Percentiles rank a stretch among this genome's conserved stretches.
These are phyloP conservation scores for Pleurotus tuber-regium DNA, from an alignment of 768 basidiomycete genomes.

Conservation along the genomic window DNA sequence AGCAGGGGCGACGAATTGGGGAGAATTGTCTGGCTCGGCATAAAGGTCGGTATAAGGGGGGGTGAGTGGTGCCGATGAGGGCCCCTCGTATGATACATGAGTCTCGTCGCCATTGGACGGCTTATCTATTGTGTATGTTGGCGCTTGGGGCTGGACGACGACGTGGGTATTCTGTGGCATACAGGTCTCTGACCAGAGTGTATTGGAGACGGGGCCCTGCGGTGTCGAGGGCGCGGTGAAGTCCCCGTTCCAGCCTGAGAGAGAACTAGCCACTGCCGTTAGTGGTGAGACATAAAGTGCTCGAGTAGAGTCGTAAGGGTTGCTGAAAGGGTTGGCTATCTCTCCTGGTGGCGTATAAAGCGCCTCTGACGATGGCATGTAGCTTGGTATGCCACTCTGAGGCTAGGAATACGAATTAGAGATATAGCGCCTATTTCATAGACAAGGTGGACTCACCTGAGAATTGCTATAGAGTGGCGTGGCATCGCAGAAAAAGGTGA, in stretches of 20 bases:
- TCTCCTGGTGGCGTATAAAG: no score
- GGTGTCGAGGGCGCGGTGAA: constrained; percentile 7
- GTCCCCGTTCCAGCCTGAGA: constrained; percentile 8
- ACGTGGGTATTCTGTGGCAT: neutral
- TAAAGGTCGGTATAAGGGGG: neutral
- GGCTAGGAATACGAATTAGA: neutral
- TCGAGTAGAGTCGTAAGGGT: neutral
- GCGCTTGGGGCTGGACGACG: neutral
- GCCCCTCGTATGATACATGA: neutral
- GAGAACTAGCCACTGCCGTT: neutral
- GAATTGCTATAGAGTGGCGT: neutral
- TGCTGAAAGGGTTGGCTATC: no score
- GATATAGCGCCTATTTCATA: neutral
- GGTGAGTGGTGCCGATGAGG: neutral
- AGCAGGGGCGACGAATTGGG: neutral
- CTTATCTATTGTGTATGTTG: neutral
- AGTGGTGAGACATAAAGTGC: constrained; percentile 1
- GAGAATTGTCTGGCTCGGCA: neutral
- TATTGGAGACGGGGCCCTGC: neutral
- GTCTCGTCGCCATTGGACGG: neutral
- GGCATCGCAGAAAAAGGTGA: neutral
- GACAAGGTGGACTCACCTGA: neutral
- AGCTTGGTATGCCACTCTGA: neutral
- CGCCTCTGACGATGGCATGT: no score
- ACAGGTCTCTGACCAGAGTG: neutral